Base-by-base conservation (phyloP, 2,329 filamentous ascomycete species). In the Arthrobotrys sinensis region DNA sequence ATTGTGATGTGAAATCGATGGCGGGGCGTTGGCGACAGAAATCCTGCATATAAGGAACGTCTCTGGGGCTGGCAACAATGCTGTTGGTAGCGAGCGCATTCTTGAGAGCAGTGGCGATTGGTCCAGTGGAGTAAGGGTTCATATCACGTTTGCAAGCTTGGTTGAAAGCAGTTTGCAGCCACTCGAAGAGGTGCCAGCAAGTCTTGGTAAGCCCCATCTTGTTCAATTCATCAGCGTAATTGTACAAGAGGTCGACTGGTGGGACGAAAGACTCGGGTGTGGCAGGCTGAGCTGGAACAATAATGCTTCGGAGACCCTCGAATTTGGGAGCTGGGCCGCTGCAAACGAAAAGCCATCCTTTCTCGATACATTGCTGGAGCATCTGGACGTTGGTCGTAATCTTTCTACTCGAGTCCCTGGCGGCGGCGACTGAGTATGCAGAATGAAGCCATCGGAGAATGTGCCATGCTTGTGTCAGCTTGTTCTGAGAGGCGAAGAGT, bases 111-210 rank as follows among this genome's bases (percentile, higher is more conserved):
- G 64, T 73, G 28, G 76, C 76, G 36, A 79, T 65, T 4, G 76
- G 76, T 63, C 76, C 76, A 11, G 63, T 79, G 32, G 76, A 73
- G 64, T 79, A 79, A 65, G 76, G 76, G 40, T 79, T 79, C 76
- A 79, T 79, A 69, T 79, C 76, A 32, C 70, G 68, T 43, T 75
- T 79, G 64, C 76, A 79, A 7, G 76, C 69, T 66, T 75, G 76
- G 21, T 67, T 75, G 50, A 79, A 79, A 34, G 76, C 76, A 16
- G 76, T 79, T 57, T 79, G 76, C 6, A 79, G 48, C 76, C 76
- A 79, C 64, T 79, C 76, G 50, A 79, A 79, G 43, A 79, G 69
- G 40, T 79, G 76, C 76, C 76, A 79, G 63, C 69, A 75, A 28
- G 76, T 79, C 55, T 79, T 79, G 1, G 76, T 79, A 48, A 79